Base-by-base conservation (phyloP, 306 rosid genomes). In the Gleditsia sinensis region DNA sequence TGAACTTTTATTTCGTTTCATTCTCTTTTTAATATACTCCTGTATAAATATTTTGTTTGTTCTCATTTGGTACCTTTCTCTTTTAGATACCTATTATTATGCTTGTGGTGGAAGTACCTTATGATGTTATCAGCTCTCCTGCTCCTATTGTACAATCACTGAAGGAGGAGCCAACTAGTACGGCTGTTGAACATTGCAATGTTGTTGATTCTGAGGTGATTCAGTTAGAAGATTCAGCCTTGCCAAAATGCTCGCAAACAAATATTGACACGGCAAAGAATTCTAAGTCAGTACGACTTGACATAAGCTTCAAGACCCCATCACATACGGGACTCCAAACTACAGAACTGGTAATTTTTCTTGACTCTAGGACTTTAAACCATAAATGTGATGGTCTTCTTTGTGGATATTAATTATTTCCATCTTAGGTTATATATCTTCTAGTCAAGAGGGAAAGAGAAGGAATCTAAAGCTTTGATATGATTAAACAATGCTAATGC, bases 301-400 rank as follows among this genome's bases (percentile, higher is more conserved):
- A 88, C 68, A 88, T 88, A 48, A 86, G 93, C 86, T 88, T 88
- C 56, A 88, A 82, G 78, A 77, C 93, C 59, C 84, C 86, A 20
- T 88, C 93, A 39, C 90, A 88, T 82, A 88, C 93, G 19, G 93
- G 93, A 80, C 85, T 88, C 65, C 90, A 86, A 82, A 88, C 93
- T 58, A 82, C 93, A 60, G 86, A 82, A 49, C 78, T 86, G 93
- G 93, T 88, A 84, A 64, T 37, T 54, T 30, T 78, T 20, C 11
- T 36, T 48, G 75, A 42, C 19, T 55, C 30, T 75, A 40, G 67
- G 20, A 61, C 45, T 24, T 13, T 34, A 36, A 33, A 4, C 16
- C 32, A 49, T 61, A 14, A 25, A 46, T 42, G 0, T 58, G 65
- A 7, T 36, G 27, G 8, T n/a, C n/a, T n/a, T n/a, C n/a, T n/a